These are phyloP conservation scores for Mimosa bimucronata DNA, from an alignment of 306 rosid genomes.

Conservation along the genomic window DNA sequence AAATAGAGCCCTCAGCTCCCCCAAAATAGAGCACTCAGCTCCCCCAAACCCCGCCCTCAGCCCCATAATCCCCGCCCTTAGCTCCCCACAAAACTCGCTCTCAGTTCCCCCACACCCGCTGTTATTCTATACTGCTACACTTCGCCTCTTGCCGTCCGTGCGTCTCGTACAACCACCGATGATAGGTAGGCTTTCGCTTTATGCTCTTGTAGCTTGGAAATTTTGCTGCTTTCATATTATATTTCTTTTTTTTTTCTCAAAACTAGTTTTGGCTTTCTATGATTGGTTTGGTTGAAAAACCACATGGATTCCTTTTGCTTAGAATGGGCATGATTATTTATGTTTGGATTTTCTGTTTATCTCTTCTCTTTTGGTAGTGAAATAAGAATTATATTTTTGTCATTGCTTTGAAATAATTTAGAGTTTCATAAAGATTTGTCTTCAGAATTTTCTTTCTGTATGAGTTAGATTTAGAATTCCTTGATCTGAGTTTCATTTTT, in stretches of 20 bases:
- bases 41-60: too few species aligned
- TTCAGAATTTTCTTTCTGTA: too few species aligned
- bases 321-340: not conserved
- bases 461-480: too few species aligned
- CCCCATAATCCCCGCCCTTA: too few species aligned
- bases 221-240: slow-evolving; percentile 7
- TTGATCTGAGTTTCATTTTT: too few species aligned
- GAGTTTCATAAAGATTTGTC: not conserved
- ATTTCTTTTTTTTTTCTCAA: not conserved
- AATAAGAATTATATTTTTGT: not conserved
- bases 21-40: too few species aligned
- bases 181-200: slow-evolving; percentile 13
- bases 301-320: not conserved
- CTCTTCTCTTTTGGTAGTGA: not conserved
- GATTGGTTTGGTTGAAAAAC: not conserved
- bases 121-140: not conserved
- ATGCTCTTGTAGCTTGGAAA: not conserved
- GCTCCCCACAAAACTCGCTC: too few species aligned
- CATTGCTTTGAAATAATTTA: not conserved
- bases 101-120: too few species aligned
- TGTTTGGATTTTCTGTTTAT: not conserved
- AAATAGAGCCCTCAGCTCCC: too few species aligned
- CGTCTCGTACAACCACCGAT: not conserved
- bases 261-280: not conserved
- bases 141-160: not conserved